A percentile compares a stretch with the other conserved stretches of the same genome.
phyloP scores from a whole-genome alignment of 1,284 basidiomycete genomes.

The Sporisorium scitamineum region DNA sequence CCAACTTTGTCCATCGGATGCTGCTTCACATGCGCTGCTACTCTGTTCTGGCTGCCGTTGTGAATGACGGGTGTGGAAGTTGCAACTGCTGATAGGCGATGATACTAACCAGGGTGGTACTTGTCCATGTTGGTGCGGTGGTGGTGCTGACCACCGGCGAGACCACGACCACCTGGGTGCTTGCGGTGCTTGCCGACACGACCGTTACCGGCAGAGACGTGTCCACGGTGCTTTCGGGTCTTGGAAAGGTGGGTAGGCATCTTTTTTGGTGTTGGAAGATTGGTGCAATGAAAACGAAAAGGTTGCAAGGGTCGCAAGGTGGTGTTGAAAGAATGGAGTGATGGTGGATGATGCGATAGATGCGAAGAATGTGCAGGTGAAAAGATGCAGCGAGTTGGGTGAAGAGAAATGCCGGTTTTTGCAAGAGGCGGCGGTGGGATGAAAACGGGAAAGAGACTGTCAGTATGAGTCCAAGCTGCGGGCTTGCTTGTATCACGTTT shows the following conservation, averaged over 20 bases:
- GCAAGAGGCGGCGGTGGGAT: neutral
- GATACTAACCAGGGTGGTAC: conserved; percentile 69
- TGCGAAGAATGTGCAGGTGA: neutral
- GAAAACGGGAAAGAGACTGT: conserved; percentile 15
- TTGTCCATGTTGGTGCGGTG: conserved; percentile 78
- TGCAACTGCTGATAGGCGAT: conserved; percentile 11
- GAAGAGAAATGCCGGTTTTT: neutral
- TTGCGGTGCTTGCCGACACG: conserved; percentile 99
- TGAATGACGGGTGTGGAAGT: neutral
- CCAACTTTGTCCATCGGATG: neutral
- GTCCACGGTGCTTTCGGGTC: conserved; percentile 87
- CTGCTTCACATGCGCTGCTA: neutral
- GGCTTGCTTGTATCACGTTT: neutral
- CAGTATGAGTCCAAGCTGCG: conserved; percentile 13
- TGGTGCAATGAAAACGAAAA: conserved; percentile 5
- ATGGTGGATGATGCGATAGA: neutral
- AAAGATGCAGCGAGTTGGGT: neutral
- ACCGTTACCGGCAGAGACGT: conserved; percentile 94
- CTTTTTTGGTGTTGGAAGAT: conserved; percentile 34
- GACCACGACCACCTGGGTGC: conserved; percentile 99
- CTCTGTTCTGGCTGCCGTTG: neutral
- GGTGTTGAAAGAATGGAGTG: neutral
- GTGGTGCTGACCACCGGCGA: conserved; percentile 99
- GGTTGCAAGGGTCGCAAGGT: neutral
- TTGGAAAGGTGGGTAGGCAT: conserved; percentile 96